A percentile compares a stretch with the other conserved stretches of the same genome.
Evolutionary conservation across 169 alveolate species (phyloP).

Genomic region (Cardiosporidium cionae): DNA sequence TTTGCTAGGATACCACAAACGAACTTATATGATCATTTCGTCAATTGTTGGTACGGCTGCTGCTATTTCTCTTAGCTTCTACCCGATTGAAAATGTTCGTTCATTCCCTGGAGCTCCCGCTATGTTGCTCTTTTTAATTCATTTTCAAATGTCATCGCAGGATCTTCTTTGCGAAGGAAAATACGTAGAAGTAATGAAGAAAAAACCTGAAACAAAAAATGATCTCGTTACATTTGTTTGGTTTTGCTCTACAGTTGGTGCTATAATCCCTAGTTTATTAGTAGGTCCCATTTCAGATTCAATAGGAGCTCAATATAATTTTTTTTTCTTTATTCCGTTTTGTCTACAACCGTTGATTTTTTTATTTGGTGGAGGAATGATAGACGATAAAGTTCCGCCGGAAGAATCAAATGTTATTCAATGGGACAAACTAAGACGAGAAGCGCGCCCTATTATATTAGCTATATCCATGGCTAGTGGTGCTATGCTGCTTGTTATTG

Average conservation of each 20-base stretch:
- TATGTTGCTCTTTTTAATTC: slow-evolving; percentile 8
- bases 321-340: slow-evolving; percentile 16
- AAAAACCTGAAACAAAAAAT: background rate
- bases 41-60: slow-evolving; percentile 14
- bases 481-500: background rate
- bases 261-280: background rate
- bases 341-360: background rate
- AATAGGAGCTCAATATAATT: background rate
- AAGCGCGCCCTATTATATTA: background rate
- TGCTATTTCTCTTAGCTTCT: background rate
- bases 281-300: slow-evolving; percentile 19
- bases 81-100: background rate
- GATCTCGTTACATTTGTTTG: background rate
- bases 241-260: background rate
- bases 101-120: slow-evolving; percentile 8
- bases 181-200: background rate
- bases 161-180: slow-evolving; percentile 27
- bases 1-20: slow-evolving; percentile 25
- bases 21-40: slow-evolving; percentile 22
- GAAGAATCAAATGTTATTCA: background rate
- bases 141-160: slow-evolving; percentile 13
- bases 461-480: background rate
- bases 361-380: background rate
- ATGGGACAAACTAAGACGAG: background rate
- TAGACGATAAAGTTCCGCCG: slow-evolving; percentile 3